Conservation (phyloP, 768 basidiomycete genomes). For the Pleurotus pulmonarius region DNA sequence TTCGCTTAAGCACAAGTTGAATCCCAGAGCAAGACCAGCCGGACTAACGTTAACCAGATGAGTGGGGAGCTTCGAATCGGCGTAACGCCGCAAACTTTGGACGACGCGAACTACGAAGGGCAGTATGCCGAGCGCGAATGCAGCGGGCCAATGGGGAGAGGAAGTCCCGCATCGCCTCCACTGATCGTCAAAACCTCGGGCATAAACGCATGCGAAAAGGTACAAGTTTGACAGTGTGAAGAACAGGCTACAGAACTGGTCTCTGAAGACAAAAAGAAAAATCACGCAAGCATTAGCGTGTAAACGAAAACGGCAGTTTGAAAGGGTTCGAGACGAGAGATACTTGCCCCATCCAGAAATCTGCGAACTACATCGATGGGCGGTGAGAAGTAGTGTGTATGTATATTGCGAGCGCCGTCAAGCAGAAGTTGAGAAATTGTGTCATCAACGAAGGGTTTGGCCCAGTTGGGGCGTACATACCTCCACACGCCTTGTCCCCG, state of each 20-base stretch:
- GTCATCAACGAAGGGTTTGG: background rate
- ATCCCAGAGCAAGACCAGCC: background rate
- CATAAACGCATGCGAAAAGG: conserved; percentile 73
- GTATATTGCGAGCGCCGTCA: background rate
- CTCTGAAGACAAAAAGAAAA: conserved; percentile 36
- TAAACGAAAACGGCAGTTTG: background rate
- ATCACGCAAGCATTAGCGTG: background rate
- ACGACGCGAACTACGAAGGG: conserved; percentile 77
- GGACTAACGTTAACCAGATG: conserved; percentile 82
- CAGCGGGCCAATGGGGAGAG: conserved; percentile 55
- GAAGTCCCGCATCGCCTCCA: conserved; percentile 46
- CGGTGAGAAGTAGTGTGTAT: background rate
- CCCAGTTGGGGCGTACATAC: conserved; percentile 31
- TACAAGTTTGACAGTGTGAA: conserved; percentile 74
- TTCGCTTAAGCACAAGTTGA: background rate
- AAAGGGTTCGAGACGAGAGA: conserved; percentile 1
- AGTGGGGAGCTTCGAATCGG: conserved; percentile 65
- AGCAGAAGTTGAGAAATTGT: background rate
- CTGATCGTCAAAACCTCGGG: conserved; percentile 43
- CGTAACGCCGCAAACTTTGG: conserved; percentile 86
- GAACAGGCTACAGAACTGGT: conserved; percentile 77
- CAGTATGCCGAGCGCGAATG: conserved; percentile 55
- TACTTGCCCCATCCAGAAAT: conserved; percentile 85
- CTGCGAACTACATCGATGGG: conserved; percentile 53
- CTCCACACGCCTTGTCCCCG: conserved; percentile 75